Evolutionary conservation across 345 rosid genomes (phyloP).

Genomic region (Boechera stricta): DNA sequence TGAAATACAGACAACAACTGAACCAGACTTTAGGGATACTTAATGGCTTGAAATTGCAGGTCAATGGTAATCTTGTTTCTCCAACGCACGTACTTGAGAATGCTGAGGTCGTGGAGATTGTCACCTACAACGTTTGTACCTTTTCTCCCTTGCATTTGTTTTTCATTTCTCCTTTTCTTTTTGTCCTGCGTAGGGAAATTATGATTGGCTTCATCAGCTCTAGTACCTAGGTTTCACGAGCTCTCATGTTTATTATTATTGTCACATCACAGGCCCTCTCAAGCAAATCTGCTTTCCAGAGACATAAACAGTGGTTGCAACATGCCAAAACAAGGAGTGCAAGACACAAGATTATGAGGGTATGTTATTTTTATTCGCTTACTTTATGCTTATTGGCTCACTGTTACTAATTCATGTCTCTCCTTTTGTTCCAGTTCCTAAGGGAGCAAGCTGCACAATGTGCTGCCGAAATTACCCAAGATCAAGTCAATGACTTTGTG

Average conservation of each 20-base stretch:
- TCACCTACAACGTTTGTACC: slow-evolving; percentile 84
- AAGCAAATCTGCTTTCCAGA: slow-evolving; percentile 87
- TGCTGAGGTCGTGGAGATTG: slow-evolving; percentile 98
- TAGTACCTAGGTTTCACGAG: slow-evolving; percentile 7
- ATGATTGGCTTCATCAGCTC: slow-evolving; percentile 18
- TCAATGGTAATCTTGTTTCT: slow-evolving; percentile 93
- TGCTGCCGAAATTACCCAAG: slow-evolving; percentile 81
- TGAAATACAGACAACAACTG: slow-evolving; percentile 7
- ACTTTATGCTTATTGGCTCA: slow-evolving; percentile 16
- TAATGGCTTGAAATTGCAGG: slow-evolving; percentile 60
- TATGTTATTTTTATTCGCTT: slow-evolving; percentile 32
- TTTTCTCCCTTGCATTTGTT: slow-evolving; percentile 16
- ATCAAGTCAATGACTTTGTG: slow-evolving; percentile 67
- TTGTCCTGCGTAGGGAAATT: slow-evolving; percentile 4
- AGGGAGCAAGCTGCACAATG: slow-evolving; percentile 91
- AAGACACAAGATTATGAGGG: slow-evolving; percentile 94
- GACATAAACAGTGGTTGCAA: slow-evolving; percentile 88
- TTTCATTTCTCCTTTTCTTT: slow-evolving; percentile 28
- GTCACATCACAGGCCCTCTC: slow-evolving; percentile 73
- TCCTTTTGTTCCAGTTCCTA: slow-evolving; percentile 65
- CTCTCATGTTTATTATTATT: slow-evolving; percentile 13
- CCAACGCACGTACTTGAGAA: slow-evolving; percentile 83
- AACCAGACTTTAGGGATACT: slow-evolving; percentile 9
- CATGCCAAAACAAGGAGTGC: slow-evolving; percentile 97
- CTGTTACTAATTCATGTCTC: slow-evolving; percentile 24